A percentile compares a stretch with the other conserved stretches of the same genome.
phyloP scores from a whole-genome alignment of 306 rosid species.

The Dryas drummondii region DNA sequence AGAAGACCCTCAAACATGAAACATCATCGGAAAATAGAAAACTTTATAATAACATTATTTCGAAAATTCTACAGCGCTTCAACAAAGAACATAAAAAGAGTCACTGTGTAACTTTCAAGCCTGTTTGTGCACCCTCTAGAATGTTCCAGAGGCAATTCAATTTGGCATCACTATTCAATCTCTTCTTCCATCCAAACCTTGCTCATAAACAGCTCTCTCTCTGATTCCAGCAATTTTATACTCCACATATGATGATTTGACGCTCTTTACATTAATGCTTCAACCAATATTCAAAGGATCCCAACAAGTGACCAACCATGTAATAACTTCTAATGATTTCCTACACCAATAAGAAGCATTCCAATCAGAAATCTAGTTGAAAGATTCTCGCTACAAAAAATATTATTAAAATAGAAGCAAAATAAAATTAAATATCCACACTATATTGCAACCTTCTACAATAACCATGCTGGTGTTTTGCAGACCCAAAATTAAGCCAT shows the following conservation, averaged over 20 bases:
- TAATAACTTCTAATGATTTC: neutral
- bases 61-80: neutral
- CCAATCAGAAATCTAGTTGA: neutral
- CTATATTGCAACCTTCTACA: neutral
- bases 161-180: slow-evolving; percentile 1
- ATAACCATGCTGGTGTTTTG: neutral
- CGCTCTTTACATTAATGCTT: slow-evolving; percentile 3
- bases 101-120: neutral
- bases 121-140: neutral
- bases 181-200: neutral
- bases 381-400: neutral
- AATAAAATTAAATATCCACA: neutral
- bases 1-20: neutral
- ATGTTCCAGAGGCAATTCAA: neutral
- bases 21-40: neutral
- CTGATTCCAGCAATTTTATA: neutral
- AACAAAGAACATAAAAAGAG: neutral
- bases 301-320: neutral
- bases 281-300: neutral
- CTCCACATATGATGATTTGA: neutral
- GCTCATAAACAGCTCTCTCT: neutral
- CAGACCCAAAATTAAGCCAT: neutral
- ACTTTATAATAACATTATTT: neutral
- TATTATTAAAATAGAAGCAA: no score
- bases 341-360: slow-evolving; percentile 3